Base-by-base conservation (phyloP, 2,329 filamentous ascomycete species). In the Didymella pomorum region DNA sequence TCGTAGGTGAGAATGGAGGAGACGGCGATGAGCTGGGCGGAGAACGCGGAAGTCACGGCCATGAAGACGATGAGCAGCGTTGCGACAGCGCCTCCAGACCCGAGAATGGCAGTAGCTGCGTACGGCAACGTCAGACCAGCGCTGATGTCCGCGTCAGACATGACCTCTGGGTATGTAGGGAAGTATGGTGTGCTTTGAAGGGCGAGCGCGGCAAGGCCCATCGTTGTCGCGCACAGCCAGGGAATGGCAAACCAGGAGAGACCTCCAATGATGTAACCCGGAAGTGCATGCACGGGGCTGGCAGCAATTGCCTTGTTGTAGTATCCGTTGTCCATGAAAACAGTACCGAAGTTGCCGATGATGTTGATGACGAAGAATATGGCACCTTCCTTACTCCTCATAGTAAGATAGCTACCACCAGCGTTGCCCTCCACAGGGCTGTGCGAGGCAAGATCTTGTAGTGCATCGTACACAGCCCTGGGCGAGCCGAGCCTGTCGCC, bases 251-350 rank as follows among this genome's bases (percentile, higher is more conserved):
- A 81, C 76, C 80, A 82, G 1, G 76, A 78, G 4, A 82, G 68
- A 0, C 80, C 58, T 18, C 68, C 66, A n/a, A 83, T 75, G 45
- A 73, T 72, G 56, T 73, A 74, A 12, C 93, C 93, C 0, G 93
- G 93, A 4, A 97, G 86, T 0, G 93, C 93, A 53, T 94, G 88
- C 0, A 94, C 89, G 0, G 92, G 92, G 16, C 87, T 89, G 0
- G 93, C 92, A 5, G 93, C 92, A 69, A 97, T 96, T 16, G 92
- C 93, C 78, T 96, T 95, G 79, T 93, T 96, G 80, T 96, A 96
- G 59, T 73, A 96, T 58, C 78, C 89, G 61, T 94, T 93, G 71
- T 96, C 92, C 49, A 92, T 82, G 79, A 96, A 96, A 2, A 95
- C 91, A 0, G 90, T 93, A 2, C 82, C 89, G 56, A 93, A 95